A percentile compares a stretch with the other conserved stretches of the same genome.
Evolutionary conservation across 805 yeast species (phyloP).

Genomic region (Yamadazyma insecticola): DNA sequence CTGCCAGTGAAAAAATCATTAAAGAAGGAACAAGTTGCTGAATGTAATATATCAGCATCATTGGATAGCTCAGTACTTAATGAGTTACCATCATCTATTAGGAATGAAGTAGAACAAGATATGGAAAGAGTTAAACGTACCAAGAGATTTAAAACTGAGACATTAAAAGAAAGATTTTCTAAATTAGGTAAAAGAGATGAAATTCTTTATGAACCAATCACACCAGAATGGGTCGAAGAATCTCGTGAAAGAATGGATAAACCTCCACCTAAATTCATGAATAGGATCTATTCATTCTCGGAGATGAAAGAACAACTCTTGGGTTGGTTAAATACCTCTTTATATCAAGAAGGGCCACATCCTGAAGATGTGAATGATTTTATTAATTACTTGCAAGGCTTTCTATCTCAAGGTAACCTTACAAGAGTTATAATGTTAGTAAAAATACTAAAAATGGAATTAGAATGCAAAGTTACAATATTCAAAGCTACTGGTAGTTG

Average conservation of each 20-base stretch:
- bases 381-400: conserved; percentile 13
- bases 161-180: conserved; percentile 24
- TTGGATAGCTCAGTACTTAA: conserved; percentile 33
- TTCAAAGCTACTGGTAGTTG: too few species aligned
- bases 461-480: too few species aligned
- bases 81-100: conserved; percentile 35
- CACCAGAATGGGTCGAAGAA: conserved; percentile 16
- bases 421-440: too few species aligned
- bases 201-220: conserved; percentile 6
- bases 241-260: conserved; percentile 13
- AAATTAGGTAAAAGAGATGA: conserved; percentile 12
- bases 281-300: conserved; percentile 4
- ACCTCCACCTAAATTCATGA: conserved; percentile 13
- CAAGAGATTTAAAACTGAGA: conserved; percentile 19
- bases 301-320: conserved; percentile 15
- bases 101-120: conserved; percentile 33
- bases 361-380: conserved; percentile 24
- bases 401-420: too few species aligned
- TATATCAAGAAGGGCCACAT: conserved; percentile 33
- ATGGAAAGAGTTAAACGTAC: conserved; percentile 23
- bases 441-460: too few species aligned
- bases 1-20: too few species aligned
- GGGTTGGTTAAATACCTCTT: conserved; percentile 24
- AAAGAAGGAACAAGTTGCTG: conserved; percentile 1
- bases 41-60: too few species aligned